Evolutionary conservation across 2,329 filamentous ascomycete genomes (phyloP).

Genomic region (Septoria petroselini): DNA sequence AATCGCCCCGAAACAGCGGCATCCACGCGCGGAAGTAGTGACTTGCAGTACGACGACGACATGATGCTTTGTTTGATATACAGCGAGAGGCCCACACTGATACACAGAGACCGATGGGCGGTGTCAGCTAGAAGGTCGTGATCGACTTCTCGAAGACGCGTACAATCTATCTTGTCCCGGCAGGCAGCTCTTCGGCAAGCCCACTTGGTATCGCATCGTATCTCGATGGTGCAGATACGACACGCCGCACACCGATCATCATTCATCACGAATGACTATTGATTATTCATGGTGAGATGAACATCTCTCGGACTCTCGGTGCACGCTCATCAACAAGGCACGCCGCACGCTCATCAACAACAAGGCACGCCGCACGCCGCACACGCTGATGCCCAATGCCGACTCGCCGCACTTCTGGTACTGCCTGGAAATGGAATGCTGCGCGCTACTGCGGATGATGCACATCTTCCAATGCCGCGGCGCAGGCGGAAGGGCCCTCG

Average conservation of each 20-base stretch:
- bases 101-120: constrained; percentile 7
- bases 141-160: constrained; percentile 14
- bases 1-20: too few species aligned
- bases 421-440: constrained; percentile 1
- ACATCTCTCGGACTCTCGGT: too few species aligned
- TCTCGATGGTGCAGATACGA: too few species aligned
- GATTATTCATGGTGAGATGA: not conserved
- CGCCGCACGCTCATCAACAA: too few species aligned
- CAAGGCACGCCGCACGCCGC: too few species aligned
- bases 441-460: constrained; percentile 5
- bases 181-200: constrained; percentile 4
- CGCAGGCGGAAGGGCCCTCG: not conserved
- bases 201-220: too few species aligned
- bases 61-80: too few species aligned
- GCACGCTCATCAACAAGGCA: too few species aligned
- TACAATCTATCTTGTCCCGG: not conserved
- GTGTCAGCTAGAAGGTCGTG: constrained; percentile 13
- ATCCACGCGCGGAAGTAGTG: too few species aligned
- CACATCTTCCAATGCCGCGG: constrained; percentile 3
- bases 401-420: constrained; percentile 7
- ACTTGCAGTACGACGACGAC: too few species aligned
- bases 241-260: not conserved
- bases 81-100: too few species aligned
- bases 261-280: not conserved
- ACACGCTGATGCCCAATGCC: constrained; percentile 12